phyloP scores from a whole-genome alignment of 257 asterid genomes.

The Solanum boliviense region DNA sequence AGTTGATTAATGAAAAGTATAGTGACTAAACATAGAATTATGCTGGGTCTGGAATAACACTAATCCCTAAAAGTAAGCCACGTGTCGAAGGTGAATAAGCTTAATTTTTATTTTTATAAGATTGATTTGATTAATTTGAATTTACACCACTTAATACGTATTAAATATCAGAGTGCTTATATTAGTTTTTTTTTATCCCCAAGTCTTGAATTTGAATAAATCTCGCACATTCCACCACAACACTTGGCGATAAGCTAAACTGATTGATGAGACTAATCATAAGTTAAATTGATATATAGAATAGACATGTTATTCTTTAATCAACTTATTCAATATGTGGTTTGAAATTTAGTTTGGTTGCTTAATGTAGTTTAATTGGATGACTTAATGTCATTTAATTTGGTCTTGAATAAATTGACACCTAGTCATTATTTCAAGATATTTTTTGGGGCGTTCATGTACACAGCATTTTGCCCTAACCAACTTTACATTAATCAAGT shows the following conservation, averaged over 20 bases:
- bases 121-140: not conserved
- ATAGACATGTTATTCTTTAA: not conserved
- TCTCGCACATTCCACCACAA: not conserved
- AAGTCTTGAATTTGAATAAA: not conserved
- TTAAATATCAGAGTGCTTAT: accelerated
- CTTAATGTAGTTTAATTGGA: not conserved
- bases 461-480: not conserved
- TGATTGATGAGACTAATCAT: not conserved
- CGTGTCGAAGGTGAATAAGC: not conserved
- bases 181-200: not conserved
- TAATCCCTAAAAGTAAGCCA: not conserved
- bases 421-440: not conserved
- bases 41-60: not conserved
- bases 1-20: not conserved
- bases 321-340: not conserved
- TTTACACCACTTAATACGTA: accelerated
- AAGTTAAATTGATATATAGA: not conserved
- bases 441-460: not conserved
- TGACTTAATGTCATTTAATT: not conserved
- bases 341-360: not conserved
- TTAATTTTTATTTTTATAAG: not conserved
- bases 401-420: not conserved
- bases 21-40: not conserved
- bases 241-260: not conserved
- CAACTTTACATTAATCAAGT: not conserved